Evolutionary conservation across 345 rosid genomes (phyloP).

Genomic region (Eucalyptus virginea): DNA sequence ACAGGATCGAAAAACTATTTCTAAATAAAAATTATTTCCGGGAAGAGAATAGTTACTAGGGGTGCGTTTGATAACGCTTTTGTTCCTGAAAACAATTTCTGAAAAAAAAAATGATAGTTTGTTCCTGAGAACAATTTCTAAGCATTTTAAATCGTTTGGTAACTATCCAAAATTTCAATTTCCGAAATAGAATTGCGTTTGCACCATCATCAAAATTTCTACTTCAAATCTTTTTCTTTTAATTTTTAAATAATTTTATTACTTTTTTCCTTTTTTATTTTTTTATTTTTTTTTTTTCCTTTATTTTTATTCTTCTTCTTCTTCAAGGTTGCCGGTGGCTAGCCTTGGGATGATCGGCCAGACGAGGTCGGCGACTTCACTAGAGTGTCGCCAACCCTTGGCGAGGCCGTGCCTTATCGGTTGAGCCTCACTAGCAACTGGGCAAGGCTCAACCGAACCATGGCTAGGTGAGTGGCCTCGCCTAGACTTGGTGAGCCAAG

Average conservation of each 20-base stretch:
- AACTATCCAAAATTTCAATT: too few relatives aligned
- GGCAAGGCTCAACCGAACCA: fast-evolving
- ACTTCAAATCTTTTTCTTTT: too few relatives aligned
- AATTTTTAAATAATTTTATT: too few relatives aligned
- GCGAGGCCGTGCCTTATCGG: fast-evolving
- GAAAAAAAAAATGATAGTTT: too few relatives aligned
- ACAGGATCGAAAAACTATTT: too few relatives aligned
- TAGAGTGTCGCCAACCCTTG: fast-evolving
- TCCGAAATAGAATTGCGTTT: fast-evolving
- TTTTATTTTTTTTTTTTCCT: fast-evolving
- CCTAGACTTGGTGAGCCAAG: fast-evolving
- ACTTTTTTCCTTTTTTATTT: fast-evolving
- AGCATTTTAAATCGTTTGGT: too few relatives aligned
- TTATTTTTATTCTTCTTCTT: too few relatives aligned
- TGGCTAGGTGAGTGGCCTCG: fast-evolving
- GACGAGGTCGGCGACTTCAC: too few relatives aligned
- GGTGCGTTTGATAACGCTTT: fast-evolving
- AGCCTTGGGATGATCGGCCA: too few relatives aligned
- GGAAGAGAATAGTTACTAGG: too few relatives aligned
- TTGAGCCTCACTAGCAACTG: fast-evolving
- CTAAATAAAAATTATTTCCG: too few relatives aligned
- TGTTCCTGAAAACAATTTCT: fast-evolving
- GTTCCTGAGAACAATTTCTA: fast-evolving
- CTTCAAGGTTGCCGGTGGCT: fast-evolving
- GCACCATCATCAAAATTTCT: fast-evolving